phyloP scores from a whole-genome alignment of 148 eudicot species.

The Suaeda aralocaspica region DNA sequence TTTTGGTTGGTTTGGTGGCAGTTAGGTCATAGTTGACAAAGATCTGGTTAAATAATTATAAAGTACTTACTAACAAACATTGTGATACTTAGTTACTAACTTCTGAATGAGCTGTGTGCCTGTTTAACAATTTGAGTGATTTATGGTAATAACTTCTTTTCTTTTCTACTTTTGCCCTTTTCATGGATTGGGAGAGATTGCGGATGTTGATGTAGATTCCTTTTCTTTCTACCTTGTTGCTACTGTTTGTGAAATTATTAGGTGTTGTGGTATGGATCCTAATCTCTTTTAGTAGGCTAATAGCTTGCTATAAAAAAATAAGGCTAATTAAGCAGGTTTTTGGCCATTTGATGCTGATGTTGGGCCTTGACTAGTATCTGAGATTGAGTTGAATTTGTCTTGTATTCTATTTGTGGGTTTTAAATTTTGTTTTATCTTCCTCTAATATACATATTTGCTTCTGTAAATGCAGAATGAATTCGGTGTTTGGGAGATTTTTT shows the following conservation, averaged over 20 bases:
- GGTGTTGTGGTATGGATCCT: neutral
- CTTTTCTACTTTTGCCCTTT: neutral
- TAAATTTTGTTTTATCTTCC: neutral
- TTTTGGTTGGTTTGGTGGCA: too few relatives aligned
- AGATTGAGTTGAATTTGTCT: neutral
- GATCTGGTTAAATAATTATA: neutral
- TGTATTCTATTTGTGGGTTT: neutral
- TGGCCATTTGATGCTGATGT: neutral
- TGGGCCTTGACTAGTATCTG: neutral
- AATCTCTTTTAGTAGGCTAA: neutral
- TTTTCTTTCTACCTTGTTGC: neutral
- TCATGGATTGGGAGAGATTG: neutral
- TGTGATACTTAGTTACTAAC: neutral
- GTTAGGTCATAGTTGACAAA: too few relatives aligned
- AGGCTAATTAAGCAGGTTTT: neutral
- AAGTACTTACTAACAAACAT: too few relatives aligned
- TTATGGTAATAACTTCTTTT: too few relatives aligned
- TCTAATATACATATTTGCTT: constrained; percentile 2
- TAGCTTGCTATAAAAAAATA: neutral
- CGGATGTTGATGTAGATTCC: neutral
- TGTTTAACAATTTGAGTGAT: too few relatives aligned
- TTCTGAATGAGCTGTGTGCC: neutral
- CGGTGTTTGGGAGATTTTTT: constrained; percentile 96
- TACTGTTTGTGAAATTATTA: too few relatives aligned
- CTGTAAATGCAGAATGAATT: constrained; percentile 69